Base-by-base conservation (phyloP, 331 rosid genomes). In the Spiraea crenata region DNA sequence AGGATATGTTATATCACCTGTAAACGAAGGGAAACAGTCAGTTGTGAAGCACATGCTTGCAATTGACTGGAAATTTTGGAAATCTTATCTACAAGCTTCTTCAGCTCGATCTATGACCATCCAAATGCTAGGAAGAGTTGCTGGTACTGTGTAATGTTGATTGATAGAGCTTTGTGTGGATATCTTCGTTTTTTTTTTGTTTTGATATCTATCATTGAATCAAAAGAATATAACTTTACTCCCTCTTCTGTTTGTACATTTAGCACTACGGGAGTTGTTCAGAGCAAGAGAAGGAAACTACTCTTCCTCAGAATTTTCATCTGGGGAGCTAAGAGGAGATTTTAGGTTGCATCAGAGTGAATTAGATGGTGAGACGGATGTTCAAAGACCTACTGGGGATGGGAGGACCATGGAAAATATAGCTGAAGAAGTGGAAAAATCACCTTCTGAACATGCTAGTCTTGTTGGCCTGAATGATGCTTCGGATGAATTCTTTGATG, bases 41-140 rank as follows among this genome's bases (percentile, higher is more conserved):
- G 96, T 86, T 78, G 97, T 91, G 48, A 91, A 91, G 83, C 97
- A 91, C 82, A 91, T 91, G 97, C 95, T 86, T 80, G 97, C 97
- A 20, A 88, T 91, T 72, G 97, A 91, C 75, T 91, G 97, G 97
- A 88, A 83, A 74, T 85, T 76, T 79, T 91, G 97, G 97, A 91
- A 87, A 78, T 82, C 92, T 69, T 86, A 86, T 86, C 51, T 91
- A 54, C 83, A 70, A 63, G 60, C 88, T 66, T 88, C 96, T 45
- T 82, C 87, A 42, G 92, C 97, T 16, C 81, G 84, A 65, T 72
- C 92, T 35, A 86, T 91, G 55, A 91, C 95, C 79, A 85, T 88
- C 77, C 75, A 15, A 54, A 91, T 91, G 97, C 92, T 91, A 44
- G 97, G 87, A 65, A 91, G 97, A 86, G 88, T 91, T 77, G 92